A percentile compares a stretch with the other conserved stretches of the same genome.
These are phyloP conservation scores for Alternaria angustiovoidea DNA, from an alignment of 2,329 filamentous ascomycete genomes.

Conservation along the genomic window DNA sequence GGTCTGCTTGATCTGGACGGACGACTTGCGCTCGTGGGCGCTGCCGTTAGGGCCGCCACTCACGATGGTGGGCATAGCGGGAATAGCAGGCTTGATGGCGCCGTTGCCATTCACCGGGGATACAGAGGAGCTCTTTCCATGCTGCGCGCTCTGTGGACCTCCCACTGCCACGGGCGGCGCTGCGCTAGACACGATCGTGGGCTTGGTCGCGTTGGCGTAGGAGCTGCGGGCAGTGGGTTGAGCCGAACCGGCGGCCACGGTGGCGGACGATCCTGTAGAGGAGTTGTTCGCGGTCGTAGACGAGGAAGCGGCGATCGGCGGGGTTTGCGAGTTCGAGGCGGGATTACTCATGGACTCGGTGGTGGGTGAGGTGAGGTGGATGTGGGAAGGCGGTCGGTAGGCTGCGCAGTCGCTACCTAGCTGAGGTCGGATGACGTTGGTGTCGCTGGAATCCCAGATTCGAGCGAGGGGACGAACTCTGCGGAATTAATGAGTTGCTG, in stretches of 20 bases:
- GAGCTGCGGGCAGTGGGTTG: constrained; percentile 63
- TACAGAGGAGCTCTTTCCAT: constrained; percentile 56
- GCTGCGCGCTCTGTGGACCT: constrained; percentile 61
- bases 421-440: constrained; percentile 23
- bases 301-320: constrained; percentile 58
- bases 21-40: constrained; percentile 84
- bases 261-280: constrained; percentile 60
- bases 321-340: constrained; percentile 60
- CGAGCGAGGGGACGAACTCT: constrained; percentile 28
- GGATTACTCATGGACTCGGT: constrained; percentile 65
- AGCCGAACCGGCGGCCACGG: constrained; percentile 61
- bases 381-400: constrained; percentile 13
- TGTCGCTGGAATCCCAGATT: constrained; percentile 43
- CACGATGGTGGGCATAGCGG: constrained; percentile 65
- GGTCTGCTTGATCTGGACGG: constrained; percentile 89
- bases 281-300: constrained; percentile 58
- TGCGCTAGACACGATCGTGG: constrained; percentile 60
- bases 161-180: constrained; percentile 63
- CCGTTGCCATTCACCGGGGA: constrained; percentile 87
- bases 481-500: constrained; percentile 36
- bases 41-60: constrained; percentile 74
- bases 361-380: constrained; percentile 17
- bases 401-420: constrained; percentile 24
- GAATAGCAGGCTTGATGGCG: constrained; percentile 45
- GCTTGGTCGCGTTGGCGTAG: constrained; percentile 69